These are phyloP conservation scores for Botrytis galanthina DNA, from an alignment of 2,329 filamentous ascomycete species.

Conservation along the genomic window DNA sequence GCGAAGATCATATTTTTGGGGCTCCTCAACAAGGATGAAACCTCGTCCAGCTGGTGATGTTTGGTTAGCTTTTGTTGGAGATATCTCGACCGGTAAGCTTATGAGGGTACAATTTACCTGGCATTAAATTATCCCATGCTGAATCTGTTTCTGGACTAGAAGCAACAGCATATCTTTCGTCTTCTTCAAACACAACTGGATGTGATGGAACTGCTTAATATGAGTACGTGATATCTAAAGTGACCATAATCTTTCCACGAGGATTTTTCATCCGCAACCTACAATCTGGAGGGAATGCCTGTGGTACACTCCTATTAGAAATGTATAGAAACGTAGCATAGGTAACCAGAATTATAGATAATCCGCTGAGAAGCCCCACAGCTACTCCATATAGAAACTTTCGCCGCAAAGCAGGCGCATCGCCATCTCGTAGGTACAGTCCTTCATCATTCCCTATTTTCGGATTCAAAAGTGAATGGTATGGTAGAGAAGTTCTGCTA, in stretches of 20 bases:
- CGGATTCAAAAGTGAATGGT: not conserved
- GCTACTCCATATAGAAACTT: not conserved
- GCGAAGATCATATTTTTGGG: not conserved
- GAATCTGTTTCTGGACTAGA: constrained; percentile 3
- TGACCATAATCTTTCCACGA: no score
- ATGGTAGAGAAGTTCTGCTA: not conserved
- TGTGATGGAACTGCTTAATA: not conserved
- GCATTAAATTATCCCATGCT: constrained; percentile 12
- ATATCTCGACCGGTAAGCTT: not conserved
- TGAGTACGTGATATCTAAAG: not conserved
- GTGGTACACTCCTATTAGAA: not conserved
- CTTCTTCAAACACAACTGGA: not conserved
- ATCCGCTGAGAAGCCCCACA: not conserved
- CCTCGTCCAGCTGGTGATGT: not conserved
- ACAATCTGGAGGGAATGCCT: constrained; percentile 1
- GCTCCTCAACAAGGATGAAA: constrained; percentile 5
- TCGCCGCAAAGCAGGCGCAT: not conserved
- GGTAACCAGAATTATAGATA: not conserved
- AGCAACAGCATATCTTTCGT: not conserved
- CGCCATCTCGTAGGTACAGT: not conserved
- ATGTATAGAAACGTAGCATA: not conserved
- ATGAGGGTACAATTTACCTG: not conserved
- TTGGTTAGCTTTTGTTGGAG: not conserved
- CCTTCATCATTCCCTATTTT: not conserved
- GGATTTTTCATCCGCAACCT: not conserved